Conservation (phyloP, 176 grass and related monocot genomes). For the Metroxylon sagu region DNA sequence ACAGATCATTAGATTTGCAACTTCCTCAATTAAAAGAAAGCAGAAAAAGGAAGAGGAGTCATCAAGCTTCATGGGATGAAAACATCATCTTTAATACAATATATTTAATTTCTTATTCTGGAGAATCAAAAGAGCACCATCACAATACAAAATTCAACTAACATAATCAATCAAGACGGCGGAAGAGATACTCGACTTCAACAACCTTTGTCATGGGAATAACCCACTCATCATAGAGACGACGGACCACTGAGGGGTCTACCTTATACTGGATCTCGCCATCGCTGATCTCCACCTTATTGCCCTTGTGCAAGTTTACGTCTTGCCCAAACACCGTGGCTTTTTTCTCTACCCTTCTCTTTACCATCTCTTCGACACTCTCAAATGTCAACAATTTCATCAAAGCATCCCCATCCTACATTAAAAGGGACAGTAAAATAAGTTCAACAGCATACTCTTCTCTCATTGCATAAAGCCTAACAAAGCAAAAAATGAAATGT, state of each 20-base stretch:
- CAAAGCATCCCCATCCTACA: constrained; percentile 61
- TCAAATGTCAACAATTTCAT: constrained; percentile 84
- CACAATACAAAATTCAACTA: neutral
- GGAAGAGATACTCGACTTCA: constrained; percentile 81
- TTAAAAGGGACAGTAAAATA: constrained; percentile 2
- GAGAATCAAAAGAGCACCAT: too few relatives aligned
- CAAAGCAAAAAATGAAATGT: neutral
- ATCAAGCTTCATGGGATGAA: too few relatives aligned
- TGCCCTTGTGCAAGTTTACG: constrained; percentile 39
- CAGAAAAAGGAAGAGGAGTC: too few relatives aligned
- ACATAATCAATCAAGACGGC: constrained; percentile 45
- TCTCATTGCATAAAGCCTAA: too few relatives aligned
- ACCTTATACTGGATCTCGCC: constrained; percentile 43
- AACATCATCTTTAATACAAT: too few relatives aligned
- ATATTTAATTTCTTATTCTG: too few relatives aligned
- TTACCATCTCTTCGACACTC: constrained; percentile 76
- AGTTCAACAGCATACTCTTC: constrained; percentile 4
- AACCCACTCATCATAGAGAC: constrained; percentile 86
- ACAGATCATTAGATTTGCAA: too few relatives aligned
- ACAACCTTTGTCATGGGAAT: constrained; percentile 81
- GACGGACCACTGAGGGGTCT: constrained; percentile 47
- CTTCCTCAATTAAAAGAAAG: too few relatives aligned
- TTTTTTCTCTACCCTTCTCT: constrained; percentile 88
- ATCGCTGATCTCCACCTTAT: constrained; percentile 11
- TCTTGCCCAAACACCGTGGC: constrained; percentile 67